Conservation (phyloP, 2,329 filamentous ascomycete species). For the Fusarium globosum region DNA sequence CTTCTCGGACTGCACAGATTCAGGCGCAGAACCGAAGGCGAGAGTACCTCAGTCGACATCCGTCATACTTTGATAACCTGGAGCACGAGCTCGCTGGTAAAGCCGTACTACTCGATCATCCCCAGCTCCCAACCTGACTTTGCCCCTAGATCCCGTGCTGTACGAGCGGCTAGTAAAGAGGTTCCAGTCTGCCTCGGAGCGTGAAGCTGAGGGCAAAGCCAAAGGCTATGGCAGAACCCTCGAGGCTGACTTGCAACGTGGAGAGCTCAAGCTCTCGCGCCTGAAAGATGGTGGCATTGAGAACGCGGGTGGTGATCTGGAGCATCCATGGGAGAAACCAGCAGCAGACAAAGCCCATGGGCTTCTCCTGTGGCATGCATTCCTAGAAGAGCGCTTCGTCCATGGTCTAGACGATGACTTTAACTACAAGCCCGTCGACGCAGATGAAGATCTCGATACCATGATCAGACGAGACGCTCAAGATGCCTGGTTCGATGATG, state of each 20-base stretch:
- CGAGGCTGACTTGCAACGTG: conserved; percentile 79
- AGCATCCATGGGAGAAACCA: conserved; percentile 52
- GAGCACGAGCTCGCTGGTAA: conserved; percentile 68
- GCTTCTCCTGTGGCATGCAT: conserved; percentile 74
- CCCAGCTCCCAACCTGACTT: conserved; percentile 13
- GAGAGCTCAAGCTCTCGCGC: conserved; percentile 78
- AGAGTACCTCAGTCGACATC: conserved; percentile 78
- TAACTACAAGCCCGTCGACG: conserved; percentile 78
- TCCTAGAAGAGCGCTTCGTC: conserved; percentile 80
- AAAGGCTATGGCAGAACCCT: conserved; percentile 85
- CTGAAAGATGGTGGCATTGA: conserved; percentile 36
- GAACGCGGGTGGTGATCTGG: conserved; percentile 44
- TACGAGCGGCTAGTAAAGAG: conserved; percentile 84
- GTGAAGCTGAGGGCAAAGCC: conserved; percentile 75
- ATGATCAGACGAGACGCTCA: conserved; percentile 69
- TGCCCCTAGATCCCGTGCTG: conserved; percentile 74
- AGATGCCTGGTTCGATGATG: conserved; percentile 83
- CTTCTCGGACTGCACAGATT: conserved; percentile 59
- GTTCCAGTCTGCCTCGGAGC: conserved; percentile 79
- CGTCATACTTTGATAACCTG: conserved; percentile 72
- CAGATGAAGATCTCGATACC: conserved; percentile 76
- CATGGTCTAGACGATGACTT: conserved; percentile 81
- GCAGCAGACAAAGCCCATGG: conserved; percentile 70
- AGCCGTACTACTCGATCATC: not conserved
- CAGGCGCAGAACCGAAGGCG: conserved; percentile 79